A percentile compares a stretch with the other conserved stretches of the same genome.
Conservation (phyloP, 116 monocot species). For the Trichopus zeylanicus region DNA sequence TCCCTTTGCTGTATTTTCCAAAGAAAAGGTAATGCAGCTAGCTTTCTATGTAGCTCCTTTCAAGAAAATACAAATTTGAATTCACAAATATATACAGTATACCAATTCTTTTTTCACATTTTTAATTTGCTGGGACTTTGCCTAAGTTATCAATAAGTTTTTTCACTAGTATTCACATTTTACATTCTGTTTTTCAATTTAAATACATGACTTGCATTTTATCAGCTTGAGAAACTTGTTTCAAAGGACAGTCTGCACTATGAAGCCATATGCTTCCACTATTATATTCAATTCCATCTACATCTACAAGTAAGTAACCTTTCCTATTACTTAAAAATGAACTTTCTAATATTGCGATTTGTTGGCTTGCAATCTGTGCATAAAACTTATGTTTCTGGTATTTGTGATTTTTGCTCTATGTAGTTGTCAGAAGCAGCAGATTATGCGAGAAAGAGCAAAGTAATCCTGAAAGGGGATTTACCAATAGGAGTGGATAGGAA, state of each 20-base stretch:
- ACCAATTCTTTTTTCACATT: background rate
- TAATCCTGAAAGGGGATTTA: conserved; percentile 91
- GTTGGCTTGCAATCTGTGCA: background rate
- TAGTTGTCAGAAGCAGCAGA: conserved; percentile 76
- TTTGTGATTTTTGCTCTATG: background rate
- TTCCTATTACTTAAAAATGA: background rate
- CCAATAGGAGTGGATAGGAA: conserved; percentile 89
- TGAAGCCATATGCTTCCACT: conserved; percentile 76
- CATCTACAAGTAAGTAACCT: conserved; percentile 65
- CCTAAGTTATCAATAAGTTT: background rate
- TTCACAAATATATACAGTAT: too few relatives aligned
- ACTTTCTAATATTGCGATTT: background rate
- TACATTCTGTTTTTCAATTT: background rate
- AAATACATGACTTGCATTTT: background rate
- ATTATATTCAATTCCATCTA: conserved; percentile 90
- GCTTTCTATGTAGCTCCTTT: background rate
- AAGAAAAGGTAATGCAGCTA: conserved; percentile 53
- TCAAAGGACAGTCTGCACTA: conserved; percentile 68
- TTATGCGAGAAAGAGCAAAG: conserved; percentile 70
- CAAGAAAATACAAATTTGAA: background rate
- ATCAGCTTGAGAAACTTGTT: conserved; percentile 80
- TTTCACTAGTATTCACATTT: background rate
- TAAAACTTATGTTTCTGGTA: background rate
- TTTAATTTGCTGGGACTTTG: background rate
- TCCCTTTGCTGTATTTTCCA: conserved; percentile 61